Base-by-base conservation (phyloP, 495 filamentous ascomycete genomes). In the Jackrogersella minutella region DNA sequence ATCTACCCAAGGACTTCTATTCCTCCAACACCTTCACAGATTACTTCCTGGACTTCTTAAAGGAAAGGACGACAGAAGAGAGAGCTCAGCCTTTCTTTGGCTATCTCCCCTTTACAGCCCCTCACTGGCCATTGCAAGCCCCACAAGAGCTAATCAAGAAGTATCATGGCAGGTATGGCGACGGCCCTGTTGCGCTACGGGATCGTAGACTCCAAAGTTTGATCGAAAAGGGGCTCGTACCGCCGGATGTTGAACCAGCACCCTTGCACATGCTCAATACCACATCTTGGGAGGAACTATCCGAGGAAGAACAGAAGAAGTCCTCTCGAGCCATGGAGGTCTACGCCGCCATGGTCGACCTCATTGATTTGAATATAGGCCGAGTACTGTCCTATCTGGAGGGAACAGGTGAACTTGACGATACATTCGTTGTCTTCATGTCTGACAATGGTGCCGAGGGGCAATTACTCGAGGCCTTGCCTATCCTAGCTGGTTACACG, bases 391-490 rank as follows among this genome's bases (percentile, higher is more conserved):
- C 83, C 22, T 85, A 87, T 62, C 76, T 88, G 7, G 74, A 82
- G 33, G 72, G 78, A 14, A 87, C 81, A 21, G 83, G 79, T 53
- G 86, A 90, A 68, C 77, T 87, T 1, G 85, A 89, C 68, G 88
- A 88, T 69, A 88, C 87, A 4, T 85, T 87, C 46, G 79, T 88
- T 26, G 80, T 84, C 69, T 88, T 88, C 77, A 84, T 89, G 82
- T 84, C 81, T 31, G 85, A 88, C 69, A 88, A 88, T 60, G 86
- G 86, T n/a, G 86, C 87, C 33, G 86, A 88, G 60, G 87, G 86
- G 17, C 83, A 83, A 22, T 79, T 84, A 34, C 83, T 87, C 58
- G 86, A 88, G 62, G 85, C 86, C 9, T 82, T 84, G 53, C 85
- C 87, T 1, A 54, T 69, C 34, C 81, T 81, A 64, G 75, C 80